Evolutionary conservation across 306 rosid genomes (phyloP).

Genomic region (Carpinus fangiana): DNA sequence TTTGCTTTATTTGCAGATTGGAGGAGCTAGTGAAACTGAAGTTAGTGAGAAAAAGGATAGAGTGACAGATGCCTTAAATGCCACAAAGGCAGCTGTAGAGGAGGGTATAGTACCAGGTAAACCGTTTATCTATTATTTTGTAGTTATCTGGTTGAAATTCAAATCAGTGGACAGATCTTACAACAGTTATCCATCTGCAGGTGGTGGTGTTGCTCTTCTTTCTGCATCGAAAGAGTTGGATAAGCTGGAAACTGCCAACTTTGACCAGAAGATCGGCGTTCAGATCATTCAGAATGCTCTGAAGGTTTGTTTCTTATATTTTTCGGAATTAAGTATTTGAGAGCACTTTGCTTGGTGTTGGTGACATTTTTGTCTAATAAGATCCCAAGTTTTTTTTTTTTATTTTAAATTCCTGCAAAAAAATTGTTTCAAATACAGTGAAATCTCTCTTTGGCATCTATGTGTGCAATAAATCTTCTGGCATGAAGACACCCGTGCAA

Average conservation of each 20-base stretch:
- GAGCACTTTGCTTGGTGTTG: background rate
- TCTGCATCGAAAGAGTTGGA: slow-evolving; percentile 89
- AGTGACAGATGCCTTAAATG: slow-evolving; percentile 94
- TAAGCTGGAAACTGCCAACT: slow-evolving; percentile 79
- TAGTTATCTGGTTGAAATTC: background rate
- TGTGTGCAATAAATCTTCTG: background rate
- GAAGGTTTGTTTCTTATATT: slow-evolving; percentile 48
- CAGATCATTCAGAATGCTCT: slow-evolving; percentile 95
- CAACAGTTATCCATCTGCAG: slow-evolving; percentile 28
- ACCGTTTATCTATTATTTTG: background rate
- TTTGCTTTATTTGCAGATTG: slow-evolving; percentile 53
- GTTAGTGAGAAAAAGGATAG: slow-evolving; percentile 96
- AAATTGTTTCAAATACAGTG: background rate
- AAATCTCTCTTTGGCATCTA: no score
- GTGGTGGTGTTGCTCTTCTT: slow-evolving; percentile 97
- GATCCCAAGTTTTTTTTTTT: background rate
- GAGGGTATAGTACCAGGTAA: slow-evolving; percentile 91
- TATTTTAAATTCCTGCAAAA: background rate
- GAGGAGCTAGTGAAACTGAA: slow-evolving; percentile 98
- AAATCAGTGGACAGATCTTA: slow-evolving; percentile 4
- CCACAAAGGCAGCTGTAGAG: slow-evolving; percentile 96
- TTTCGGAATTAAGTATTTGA: background rate
- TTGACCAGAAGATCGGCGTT: slow-evolving; percentile 92
- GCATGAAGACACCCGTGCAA: background rate
- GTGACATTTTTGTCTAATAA: background rate